phyloP scores from a whole-genome alignment of 768 basidiomycete genomes.

The Trametes maxima region DNA sequence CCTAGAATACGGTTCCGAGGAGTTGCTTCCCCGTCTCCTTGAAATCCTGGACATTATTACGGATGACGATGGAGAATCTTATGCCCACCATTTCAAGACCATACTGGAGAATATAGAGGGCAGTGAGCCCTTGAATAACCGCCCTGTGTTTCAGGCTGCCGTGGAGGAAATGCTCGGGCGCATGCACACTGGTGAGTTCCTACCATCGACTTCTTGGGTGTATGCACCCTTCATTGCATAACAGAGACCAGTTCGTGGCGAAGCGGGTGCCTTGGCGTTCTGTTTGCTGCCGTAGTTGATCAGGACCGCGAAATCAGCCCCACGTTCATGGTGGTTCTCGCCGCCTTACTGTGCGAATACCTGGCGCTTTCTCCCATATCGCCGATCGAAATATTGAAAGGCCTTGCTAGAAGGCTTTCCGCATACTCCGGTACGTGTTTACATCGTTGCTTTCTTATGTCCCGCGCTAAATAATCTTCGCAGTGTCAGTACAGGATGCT shows the following conservation, averaged over 20 bases:
- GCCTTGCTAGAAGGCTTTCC: slow-evolving; percentile 45
- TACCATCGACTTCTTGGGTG: neutral
- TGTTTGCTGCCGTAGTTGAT: slow-evolving; percentile 47
- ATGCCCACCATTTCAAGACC: slow-evolving; percentile 53
- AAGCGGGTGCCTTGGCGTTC: slow-evolving; percentile 32
- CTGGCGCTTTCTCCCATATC: slow-evolving; percentile 52
- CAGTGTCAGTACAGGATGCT: slow-evolving; percentile 75
- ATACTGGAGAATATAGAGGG: slow-evolving; percentile 43
- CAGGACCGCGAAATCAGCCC: slow-evolving; percentile 39
- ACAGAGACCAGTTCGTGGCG: slow-evolving; percentile 46
- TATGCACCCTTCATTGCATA: slow-evolving; percentile 8
- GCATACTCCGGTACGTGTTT: slow-evolving; percentile 46
- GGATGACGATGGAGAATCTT: slow-evolving; percentile 55
- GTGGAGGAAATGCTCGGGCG: slow-evolving; percentile 58
- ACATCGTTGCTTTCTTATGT: neutral
- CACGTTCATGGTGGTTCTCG: slow-evolving; percentile 66
- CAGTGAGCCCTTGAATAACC: slow-evolving; percentile 31
- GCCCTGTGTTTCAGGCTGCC: slow-evolving; percentile 53
- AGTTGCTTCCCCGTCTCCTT: slow-evolving; percentile 50
- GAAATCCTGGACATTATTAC: slow-evolving; percentile 54
- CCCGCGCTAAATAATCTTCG: neutral
- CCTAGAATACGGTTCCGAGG: slow-evolving; percentile 41
- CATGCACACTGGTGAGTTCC: slow-evolving; percentile 50
- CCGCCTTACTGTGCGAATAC: slow-evolving; percentile 69
- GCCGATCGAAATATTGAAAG: slow-evolving; percentile 50